A percentile compares a stretch with the other conserved stretches of the same genome.
Evolutionary conservation across 352 stramenopile species (phyloP).

Genomic region (Phytopythium litorale): DNA sequence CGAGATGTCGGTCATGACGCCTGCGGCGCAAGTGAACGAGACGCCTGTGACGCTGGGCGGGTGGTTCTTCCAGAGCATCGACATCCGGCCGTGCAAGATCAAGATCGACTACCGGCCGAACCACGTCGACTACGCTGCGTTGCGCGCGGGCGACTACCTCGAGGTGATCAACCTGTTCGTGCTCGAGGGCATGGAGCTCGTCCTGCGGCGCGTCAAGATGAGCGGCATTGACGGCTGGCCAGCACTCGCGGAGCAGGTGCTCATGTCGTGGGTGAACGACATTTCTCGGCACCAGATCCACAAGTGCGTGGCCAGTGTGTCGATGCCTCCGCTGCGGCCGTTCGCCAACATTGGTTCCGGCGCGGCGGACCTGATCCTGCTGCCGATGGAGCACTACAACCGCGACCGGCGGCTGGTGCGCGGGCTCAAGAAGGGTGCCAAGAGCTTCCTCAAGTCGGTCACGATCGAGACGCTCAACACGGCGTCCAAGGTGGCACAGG

Average conservation of each 20-base stretch:
- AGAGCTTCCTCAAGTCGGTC: conserved; percentile 86
- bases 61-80: conserved; percentile 88
- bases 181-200: conserved; percentile 85
- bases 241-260: conserved; percentile 61
- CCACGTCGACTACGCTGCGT: conserved; percentile 78
- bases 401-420: conserved; percentile 80
- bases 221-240: conserved; percentile 77
- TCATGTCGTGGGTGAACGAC: conserved; percentile 87
- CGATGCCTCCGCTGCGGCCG: conserved; percentile 77
- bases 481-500: conserved; percentile 76
- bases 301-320: conserved; percentile 87
- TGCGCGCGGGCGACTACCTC: conserved; percentile 81
- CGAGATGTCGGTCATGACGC: conserved; percentile 38
- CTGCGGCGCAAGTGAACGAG: conserved; percentile 22
- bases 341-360: conserved; percentile 87
- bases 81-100: conserved; percentile 87
- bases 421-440: conserved; percentile 80
- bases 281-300: conserved; percentile 88
- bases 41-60: conserved; percentile 39
- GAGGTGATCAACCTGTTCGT: conserved; percentile 90
- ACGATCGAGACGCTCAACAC: conserved; percentile 88
- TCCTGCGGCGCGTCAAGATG: conserved; percentile 81
- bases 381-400: conserved; percentile 85
- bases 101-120: conserved; percentile 90
- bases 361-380: conserved; percentile 79